A percentile compares a stretch with the other conserved stretches of the same genome.
Conservation (phyloP, 1,284 basidiomycete genomes). For the Erythrobasidium hasegawianum region DNA sequence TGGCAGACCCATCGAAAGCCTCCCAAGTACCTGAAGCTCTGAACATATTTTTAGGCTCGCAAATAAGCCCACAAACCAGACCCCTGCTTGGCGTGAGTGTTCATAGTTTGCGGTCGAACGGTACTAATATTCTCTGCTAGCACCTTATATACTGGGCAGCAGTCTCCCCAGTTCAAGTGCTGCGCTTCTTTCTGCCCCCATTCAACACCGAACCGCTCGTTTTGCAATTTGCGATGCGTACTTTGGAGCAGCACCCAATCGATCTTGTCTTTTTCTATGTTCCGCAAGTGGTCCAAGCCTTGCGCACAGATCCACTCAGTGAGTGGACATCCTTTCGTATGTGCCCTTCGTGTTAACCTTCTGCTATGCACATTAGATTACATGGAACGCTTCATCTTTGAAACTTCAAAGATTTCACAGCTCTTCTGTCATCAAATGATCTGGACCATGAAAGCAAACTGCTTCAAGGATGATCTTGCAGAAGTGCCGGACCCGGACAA, state of each 20-base stretch:
- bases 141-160: constrained; percentile 83
- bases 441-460: constrained; percentile 99
- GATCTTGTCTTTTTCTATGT: constrained; percentile 98
- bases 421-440: constrained; percentile 99
- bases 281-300: constrained; percentile 94
- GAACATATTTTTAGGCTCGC: constrained; percentile 66
- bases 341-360: not conserved
- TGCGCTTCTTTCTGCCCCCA: constrained; percentile 78
- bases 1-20: constrained; percentile 66
- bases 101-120: not conserved
- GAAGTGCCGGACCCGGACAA: constrained; percentile 95
- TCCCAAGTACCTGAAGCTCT: constrained; percentile 75
- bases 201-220: constrained; percentile 79
- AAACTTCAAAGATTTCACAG: constrained; percentile 95
- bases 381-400: constrained; percentile 91
- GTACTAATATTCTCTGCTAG: no score
- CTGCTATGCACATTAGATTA: constrained; percentile 61
- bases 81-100: constrained; percentile 51
- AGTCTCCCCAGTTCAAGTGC: constrained; percentile 79
- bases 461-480: constrained; percentile 81
- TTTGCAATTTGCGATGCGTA: constrained; percentile 94
- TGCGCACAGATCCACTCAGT: constrained; percentile 84
- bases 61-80: constrained; percentile 65
- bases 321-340: constrained; percentile 44
- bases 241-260: constrained; percentile 90